phyloP scores from a whole-genome alignment of 2,329 filamentous ascomycete genomes.

The Colletotrichum zoysiae region DNA sequence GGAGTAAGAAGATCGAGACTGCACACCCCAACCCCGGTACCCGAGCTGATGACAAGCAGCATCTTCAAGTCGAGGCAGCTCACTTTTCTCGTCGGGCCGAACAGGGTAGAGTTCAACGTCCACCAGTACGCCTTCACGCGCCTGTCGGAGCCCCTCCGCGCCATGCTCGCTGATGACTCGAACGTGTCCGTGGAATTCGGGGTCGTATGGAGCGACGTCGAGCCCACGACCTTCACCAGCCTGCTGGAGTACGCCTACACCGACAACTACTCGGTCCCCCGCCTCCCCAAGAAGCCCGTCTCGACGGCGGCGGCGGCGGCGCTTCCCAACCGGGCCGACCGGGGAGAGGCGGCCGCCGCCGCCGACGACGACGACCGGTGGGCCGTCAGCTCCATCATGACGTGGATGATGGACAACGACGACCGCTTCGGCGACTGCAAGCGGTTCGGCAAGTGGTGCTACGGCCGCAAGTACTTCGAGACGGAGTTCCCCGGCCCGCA shows the following conservation, averaged over 20 bases:
- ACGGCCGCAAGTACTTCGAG: background rate
- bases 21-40: fast-evolving
- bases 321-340: background rate
- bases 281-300: background rate
- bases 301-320: background rate
- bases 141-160: background rate
- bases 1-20: background rate
- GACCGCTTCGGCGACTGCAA: background rate
- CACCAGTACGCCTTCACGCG: constrained; percentile 1
- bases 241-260: background rate
- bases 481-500: background rate
- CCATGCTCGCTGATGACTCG: background rate
- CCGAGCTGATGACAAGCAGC: background rate
- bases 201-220: background rate
- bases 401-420: background rate
- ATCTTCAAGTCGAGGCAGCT: constrained; percentile 7
- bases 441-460: constrained; percentile 1
- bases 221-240: background rate
- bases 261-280: background rate
- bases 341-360: fast-evolving
- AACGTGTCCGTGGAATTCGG: background rate
- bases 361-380: background rate
- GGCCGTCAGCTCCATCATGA: background rate
- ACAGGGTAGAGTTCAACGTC: background rate
- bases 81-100: constrained; percentile 5